Evolutionary conservation across 768 basidiomycete species (phyloP), one percentile per base, ranked within the genome.

Genomic region (Mrakia frigida): DNA sequence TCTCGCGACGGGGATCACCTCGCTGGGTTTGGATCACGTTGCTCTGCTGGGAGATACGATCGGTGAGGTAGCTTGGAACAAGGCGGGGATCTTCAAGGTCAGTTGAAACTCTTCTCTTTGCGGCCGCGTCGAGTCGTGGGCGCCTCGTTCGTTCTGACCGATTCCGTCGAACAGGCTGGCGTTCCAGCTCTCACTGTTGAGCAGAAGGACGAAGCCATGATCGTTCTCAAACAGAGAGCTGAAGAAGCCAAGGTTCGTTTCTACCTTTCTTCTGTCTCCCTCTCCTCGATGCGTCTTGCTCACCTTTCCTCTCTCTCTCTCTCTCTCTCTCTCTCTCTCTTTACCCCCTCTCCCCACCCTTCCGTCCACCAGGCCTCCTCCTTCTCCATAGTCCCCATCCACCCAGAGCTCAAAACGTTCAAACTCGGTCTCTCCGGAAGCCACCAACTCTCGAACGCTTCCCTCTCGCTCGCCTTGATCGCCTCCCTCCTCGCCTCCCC

Each of bases 41-140:
- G 85, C 87, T 74, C 89, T 97, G 35, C 86, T 99, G 2, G 97
- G 97, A 0, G 90, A 90, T 80, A 97, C 95, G 0, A 84, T 98
- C 6, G 84, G 86, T 46, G 92, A 97, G 81, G 98, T 99, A 79
- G 92, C 95, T 0, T 89, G 88, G 87, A 96, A 98, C 81, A 99
- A 99, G 83, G 93, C 90, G 39, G 97, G 97, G 2, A 98, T 99
- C 72, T 98, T 91, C 84, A 99, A 99, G 87, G 43, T 35, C 52
- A 23, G 39, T 56, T 25, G 13, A 25, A 31, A 35, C 33, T 14
- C 33, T 31, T 35, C 14, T n/a, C 35, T 6, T 35, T 16, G 16
- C 7, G 28, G 31, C 16, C 52, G 28, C 25, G 25, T 56, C 37
- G 14, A 35, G 39, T 69, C 28, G 6, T n/a, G 13, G 78, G 52